phyloP scores from a whole-genome alignment of 805 yeast species.

The Peterozyma toletana region DNA sequence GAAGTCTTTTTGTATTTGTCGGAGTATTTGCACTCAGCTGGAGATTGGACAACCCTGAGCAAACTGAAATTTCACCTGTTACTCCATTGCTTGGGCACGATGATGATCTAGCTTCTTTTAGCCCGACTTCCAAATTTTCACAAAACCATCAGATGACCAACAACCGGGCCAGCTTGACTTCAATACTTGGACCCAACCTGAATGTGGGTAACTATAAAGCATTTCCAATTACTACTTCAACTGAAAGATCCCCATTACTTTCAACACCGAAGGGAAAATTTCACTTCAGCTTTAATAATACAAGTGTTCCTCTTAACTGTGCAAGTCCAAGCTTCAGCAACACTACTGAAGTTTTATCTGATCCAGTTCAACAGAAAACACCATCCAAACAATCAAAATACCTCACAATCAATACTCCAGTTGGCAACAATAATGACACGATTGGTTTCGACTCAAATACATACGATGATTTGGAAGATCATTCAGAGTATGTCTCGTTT shows the following conservation, averaged over 20 bases:
- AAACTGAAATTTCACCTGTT: constrained; percentile 9
- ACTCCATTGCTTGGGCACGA: constrained; percentile 9
- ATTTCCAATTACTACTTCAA: constrained; percentile 2
- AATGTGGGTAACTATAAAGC: not conserved
- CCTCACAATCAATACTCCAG: not conserved
- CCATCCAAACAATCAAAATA: not conserved
- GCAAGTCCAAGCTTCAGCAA: not conserved
- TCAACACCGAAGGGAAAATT: not conserved
- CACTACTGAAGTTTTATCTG: not conserved
- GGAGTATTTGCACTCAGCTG: constrained; percentile 69
- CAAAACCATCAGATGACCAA: constrained; percentile 1
- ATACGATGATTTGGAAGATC: constrained; percentile 9
- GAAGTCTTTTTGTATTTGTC: constrained; percentile 43
- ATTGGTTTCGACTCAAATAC: not conserved
- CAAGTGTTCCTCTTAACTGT: not conserved
- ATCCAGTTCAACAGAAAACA: not conserved
- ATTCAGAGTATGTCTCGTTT: constrained; percentile 29
- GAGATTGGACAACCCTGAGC: constrained; percentile 30
- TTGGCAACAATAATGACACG: not conserved
- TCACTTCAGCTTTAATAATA: not conserved
- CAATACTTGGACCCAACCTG: not conserved
- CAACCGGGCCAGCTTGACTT: constrained; percentile 5
- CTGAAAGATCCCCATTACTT: not conserved
- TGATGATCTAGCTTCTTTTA: not conserved
- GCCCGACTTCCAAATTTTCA: not conserved